Evolutionary conservation across 2,329 filamentous ascomycete species (phyloP).

Genomic region (Trichothecium sympodiale): DNA sequence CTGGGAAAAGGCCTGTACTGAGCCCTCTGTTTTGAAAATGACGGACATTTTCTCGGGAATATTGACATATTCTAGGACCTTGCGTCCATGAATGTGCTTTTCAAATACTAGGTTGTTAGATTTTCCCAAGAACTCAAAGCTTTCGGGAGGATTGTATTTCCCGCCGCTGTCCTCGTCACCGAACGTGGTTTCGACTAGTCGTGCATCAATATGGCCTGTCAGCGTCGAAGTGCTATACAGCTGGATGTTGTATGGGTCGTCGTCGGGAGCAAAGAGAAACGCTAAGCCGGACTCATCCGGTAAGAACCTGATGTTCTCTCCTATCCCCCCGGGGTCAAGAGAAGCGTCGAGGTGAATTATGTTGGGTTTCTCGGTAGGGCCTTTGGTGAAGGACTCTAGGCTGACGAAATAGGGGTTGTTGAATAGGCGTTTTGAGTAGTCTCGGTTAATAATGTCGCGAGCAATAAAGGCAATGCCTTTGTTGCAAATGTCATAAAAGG

Average conservation of each 20-base stretch:
- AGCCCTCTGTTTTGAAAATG: conserved; percentile 15
- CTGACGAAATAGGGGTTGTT: conserved; percentile 16
- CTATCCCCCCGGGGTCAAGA: conserved; percentile 2
- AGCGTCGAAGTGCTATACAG: conserved; percentile 19
- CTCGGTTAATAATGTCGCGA: conserved; percentile 7
- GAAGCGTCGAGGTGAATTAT: conserved; percentile 11
- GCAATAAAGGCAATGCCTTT: conserved; percentile 23
- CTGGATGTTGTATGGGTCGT: conserved; percentile 13
- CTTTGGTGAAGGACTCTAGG: conserved; percentile 18
- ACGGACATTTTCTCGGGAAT: conserved; percentile 12
- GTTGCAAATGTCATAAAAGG: conserved; percentile 20
- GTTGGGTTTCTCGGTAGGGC: conserved; percentile 10
- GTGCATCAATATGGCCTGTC: conserved; percentile 2
- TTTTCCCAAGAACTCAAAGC: conserved; percentile 22
- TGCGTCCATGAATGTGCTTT: conserved; percentile 21
- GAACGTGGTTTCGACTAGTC: conserved; percentile 5
- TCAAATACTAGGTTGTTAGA: conserved; percentile 21
- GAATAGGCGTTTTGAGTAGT: conserved; percentile 7
- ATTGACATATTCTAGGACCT: conserved; percentile 20
- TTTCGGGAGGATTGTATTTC: conserved; percentile 14
- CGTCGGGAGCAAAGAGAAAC: conserved; percentile 18
- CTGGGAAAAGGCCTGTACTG: conserved; percentile 16
- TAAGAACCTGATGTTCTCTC: conserved; percentile 20
- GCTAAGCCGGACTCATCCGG: conserved; percentile 23
- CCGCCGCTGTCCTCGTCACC: conserved; percentile 9